phyloP scores from a whole-genome alignment of 208 protist species.

The Acanthamoeba quina region DNA sequence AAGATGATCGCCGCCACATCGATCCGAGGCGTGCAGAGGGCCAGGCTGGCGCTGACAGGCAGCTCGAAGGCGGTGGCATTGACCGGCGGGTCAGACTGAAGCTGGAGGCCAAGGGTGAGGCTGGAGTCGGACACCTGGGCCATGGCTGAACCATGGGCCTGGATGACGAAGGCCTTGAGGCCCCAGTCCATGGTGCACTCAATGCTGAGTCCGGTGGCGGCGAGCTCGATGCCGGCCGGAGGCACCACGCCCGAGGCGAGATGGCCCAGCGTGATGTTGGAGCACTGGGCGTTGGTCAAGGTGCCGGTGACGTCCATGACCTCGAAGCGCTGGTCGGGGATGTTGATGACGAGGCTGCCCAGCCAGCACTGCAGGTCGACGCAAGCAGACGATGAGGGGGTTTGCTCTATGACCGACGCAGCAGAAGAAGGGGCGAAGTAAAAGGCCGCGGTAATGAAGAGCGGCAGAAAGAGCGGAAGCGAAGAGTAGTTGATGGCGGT shows the following conservation, averaged over 20 bases:
- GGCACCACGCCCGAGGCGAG: not conserved
- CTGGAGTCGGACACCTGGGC: not conserved
- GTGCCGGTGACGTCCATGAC: not conserved
- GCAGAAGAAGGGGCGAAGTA: not conserved
- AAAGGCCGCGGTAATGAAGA: too few species aligned
- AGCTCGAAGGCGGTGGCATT: not conserved
- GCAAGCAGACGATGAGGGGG: not conserved
- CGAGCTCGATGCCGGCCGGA: not conserved
- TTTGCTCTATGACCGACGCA: too few species aligned
- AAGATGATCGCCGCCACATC: not conserved
- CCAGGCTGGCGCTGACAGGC: not conserved
- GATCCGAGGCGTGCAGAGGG: not conserved
- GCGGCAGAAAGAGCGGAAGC: too few species aligned
- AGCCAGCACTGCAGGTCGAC: conserved; percentile 47
- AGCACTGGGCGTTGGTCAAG: conserved; percentile 48
- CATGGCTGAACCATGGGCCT: not conserved
- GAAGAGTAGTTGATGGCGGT: too few species aligned
- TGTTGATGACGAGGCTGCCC: conserved; percentile 17
- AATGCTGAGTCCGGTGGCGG: conserved; percentile 14
- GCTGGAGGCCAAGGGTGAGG: not conserved
- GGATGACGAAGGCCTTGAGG: not conserved
- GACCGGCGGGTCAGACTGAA: not conserved
- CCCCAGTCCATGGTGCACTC: conserved; percentile 5
- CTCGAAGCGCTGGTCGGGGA: conserved; percentile 35
- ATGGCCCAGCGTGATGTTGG: not conserved